Evolutionary conservation across 805 yeast genomes (phyloP), one percentile per base, ranked within the genome.

Genomic region (Pichia thaimueangensis): DNA sequence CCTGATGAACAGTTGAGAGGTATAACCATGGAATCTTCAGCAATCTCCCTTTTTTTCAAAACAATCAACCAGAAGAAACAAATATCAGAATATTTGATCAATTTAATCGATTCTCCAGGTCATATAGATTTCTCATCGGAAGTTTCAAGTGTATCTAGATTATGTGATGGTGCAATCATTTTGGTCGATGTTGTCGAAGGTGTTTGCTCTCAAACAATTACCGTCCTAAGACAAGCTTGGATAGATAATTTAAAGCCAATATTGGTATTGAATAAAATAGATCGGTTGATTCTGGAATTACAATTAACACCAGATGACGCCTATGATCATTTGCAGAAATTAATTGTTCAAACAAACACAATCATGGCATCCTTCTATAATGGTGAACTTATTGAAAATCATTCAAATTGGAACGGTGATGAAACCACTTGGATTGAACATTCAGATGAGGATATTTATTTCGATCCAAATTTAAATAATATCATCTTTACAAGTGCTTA

Each of bases 51-150:
- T n/a, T 89, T 84, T 57, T 93, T 91, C 64, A 78, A 82, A 56
- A 80, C 87, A 4, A 64, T 81, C 47, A 50, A 54, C 5, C 57
- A 53, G 21, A 45, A 65, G n/a, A 49, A 48, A 11, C 34, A 41
- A 13, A 74, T 82, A 30, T 77, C 76, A 32, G 96, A 93, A 56
- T 85, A 86, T 62, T 66, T 93, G 42, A 82, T 93, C 57, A 93
- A 93, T 58, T 72, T 93, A 54, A 91, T 93, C 45, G 99, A 93
- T 63, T 91, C 97, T 0, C 99, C 99, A 0, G 99, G 99, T n/a
- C 99, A 93, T 56, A 87, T 93, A 46, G 99, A 93, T 64, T 93
- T 93, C 60, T 83, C 95, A 1, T 83, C 94, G 11, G 99, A 93
- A 58, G 99, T 93, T 0, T 86, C 96, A 22, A 86, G 96, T 0